Percentiles rank a stretch among this genome's conserved stretches.
phyloP scores from a whole-genome alignment of 768 basidiomycete genomes.

The Paxillus involutus region DNA sequence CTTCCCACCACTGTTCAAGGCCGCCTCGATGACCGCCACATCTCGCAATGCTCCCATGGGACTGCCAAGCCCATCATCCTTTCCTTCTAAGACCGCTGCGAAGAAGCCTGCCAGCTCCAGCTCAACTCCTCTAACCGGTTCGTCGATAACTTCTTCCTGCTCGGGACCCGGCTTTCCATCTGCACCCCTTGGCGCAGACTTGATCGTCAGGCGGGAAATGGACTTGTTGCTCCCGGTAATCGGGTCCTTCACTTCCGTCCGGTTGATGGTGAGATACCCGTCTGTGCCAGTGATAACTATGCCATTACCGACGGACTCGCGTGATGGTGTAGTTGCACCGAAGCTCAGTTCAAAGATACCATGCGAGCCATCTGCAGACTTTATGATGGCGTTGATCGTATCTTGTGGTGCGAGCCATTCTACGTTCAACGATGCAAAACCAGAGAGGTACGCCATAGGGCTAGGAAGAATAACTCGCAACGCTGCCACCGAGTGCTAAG shows the following conservation, averaged over 20 bases:
- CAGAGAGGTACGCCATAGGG: constrained; percentile 54
- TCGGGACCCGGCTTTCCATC: constrained; percentile 27
- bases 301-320: constrained; percentile 29
- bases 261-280: constrained; percentile 56
- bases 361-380: constrained; percentile 47
- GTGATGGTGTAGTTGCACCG: constrained; percentile 50
- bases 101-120: constrained; percentile 62
- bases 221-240: constrained; percentile 22
- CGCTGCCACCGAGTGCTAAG: constrained; percentile 65
- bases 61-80: constrained; percentile 55
- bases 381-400: constrained; percentile 63
- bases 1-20: constrained; percentile 63
- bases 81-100: constrained; percentile 44
- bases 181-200: constrained; percentile 22
- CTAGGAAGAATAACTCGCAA: constrained; percentile 59
- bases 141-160: constrained; percentile 48
- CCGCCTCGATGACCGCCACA: constrained; percentile 79
- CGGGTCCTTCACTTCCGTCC: constrained; percentile 25
- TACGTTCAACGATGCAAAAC: constrained; percentile 66
- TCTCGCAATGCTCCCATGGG: constrained; percentile 67
- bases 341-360: constrained; percentile 66
- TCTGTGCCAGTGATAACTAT: constrained; percentile 57
- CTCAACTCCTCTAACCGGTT: constrained; percentile 51
- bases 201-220: constrained; percentile 41
- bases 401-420: constrained; percentile 77